Evolutionary conservation across 768 basidiomycete species (phyloP).

Genomic region (Albatrellus ellisii): DNA sequence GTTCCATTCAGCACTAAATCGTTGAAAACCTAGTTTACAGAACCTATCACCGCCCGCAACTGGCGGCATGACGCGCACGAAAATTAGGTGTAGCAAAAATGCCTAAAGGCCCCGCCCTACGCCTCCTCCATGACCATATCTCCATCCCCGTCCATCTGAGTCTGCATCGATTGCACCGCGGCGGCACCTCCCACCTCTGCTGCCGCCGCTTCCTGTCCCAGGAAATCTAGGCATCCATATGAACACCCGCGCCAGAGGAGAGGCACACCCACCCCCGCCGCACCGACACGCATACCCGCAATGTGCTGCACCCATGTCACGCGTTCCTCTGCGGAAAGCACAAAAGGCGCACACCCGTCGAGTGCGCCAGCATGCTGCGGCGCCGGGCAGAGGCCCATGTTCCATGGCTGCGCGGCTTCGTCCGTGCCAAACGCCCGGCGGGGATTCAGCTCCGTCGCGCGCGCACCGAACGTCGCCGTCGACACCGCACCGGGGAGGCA

Average conservation of each 20-base stretch:
- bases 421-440: no score
- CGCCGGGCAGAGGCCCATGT: conserved; percentile 11
- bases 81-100: no score
- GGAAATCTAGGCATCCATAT: conserved; percentile 9
- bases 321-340: conserved; percentile 10
- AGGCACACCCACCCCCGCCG: conserved; percentile 10
- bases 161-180: no score
- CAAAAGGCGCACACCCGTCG: conserved; percentile 9
- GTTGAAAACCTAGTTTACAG: no score
- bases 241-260: conserved; percentile 13
- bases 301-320: conserved; percentile 8
- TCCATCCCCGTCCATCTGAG: no score
- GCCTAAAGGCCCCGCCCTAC: no score
- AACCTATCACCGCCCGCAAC: no score
- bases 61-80: no score
- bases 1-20: no score
- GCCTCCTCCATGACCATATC: no score
- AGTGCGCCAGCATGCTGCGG: not conserved
- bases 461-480: conserved; percentile 3
- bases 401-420: not conserved
- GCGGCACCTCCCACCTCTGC: no score
- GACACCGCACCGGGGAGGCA: conserved; percentile 9
- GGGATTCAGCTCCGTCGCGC: not conserved
- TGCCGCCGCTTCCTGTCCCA: conserved; percentile 1
- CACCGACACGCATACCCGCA: conserved; percentile 9